Percentiles rank a stretch among this genome's conserved stretches.
phyloP scores from a whole-genome alignment of 345 rosid species.

The Populus davidiana region DNA sequence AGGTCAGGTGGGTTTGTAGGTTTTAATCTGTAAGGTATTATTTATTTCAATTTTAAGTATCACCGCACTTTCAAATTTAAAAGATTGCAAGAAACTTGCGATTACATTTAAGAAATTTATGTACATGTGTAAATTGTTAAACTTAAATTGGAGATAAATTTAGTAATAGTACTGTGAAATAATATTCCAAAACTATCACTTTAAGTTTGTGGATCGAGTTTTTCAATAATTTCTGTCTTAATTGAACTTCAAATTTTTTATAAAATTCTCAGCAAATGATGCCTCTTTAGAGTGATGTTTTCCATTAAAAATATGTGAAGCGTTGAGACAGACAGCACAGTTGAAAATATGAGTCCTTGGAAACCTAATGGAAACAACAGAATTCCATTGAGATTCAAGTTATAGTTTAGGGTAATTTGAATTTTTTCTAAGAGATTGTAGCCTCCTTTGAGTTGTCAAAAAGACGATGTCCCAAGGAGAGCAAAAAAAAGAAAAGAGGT shows the following conservation, averaged over 20 bases:
- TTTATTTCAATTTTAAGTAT: background rate
- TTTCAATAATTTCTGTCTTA: background rate
- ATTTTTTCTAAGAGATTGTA: background rate
- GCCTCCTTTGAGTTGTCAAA: constrained; percentile 8
- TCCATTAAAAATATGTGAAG: background rate
- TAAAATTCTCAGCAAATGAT: background rate
- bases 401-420: background rate
- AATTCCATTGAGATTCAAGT: background rate
- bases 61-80: background rate
- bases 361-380: background rate
- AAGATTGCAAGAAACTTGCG: background rate
- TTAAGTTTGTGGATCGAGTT: background rate
- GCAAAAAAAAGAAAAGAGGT: background rate
- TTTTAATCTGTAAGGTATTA: background rate
- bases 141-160: background rate
- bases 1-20: background rate
- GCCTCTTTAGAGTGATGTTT: background rate
- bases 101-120: background rate
- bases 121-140: background rate
- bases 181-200: background rate
- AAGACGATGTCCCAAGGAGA: background rate
- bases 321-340: background rate
- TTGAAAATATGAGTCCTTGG: background rate
- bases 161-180: background rate
- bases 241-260: background rate